A percentile compares a stretch with the other conserved stretches of the same genome.
Conservation (phyloP, 2,329 filamentous ascomycete species). For the Colletotrichum agaves region DNA sequence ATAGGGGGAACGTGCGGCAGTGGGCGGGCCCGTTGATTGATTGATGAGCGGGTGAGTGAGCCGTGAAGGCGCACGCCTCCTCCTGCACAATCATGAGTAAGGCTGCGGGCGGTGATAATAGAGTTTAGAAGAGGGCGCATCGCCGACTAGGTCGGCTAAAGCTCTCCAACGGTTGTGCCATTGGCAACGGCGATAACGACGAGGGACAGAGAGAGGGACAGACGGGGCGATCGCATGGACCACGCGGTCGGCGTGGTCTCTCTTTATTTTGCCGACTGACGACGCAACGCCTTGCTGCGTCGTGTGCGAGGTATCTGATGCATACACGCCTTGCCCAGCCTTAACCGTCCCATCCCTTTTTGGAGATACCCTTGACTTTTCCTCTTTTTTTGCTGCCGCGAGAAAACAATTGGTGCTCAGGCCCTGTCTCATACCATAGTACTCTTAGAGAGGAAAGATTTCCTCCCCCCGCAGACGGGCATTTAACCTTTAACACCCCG, state of each 20-base stretch:
- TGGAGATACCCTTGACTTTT: constrained; percentile 12
- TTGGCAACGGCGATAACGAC: constrained; percentile 8
- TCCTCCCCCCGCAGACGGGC: constrained; percentile 28
- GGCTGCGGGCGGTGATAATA: background rate
- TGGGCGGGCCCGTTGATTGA: background rate
- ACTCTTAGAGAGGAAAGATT: background rate
- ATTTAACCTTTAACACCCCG: constrained; percentile 21
- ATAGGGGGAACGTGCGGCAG: background rate
- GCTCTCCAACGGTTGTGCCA: background rate
- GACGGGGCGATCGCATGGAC: constrained; percentile 13
- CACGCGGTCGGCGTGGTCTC: constrained; percentile 14
- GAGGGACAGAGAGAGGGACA: background rate
- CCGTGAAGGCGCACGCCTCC: background rate
- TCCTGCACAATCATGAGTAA: background rate
- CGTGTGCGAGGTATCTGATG: constrained; percentile 33
- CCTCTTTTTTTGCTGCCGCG: background rate
- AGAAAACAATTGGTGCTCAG: constrained; percentile 9
- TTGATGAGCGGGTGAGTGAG: background rate
- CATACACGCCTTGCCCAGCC: constrained; percentile 35
- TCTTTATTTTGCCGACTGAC: constrained; percentile 1
- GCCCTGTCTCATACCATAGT: background rate
- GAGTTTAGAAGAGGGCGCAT: constrained; percentile 7
- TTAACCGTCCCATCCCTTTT: constrained; percentile 29
- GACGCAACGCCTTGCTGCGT: constrained; percentile 21
- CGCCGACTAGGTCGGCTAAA: constrained; percentile 1